Evolutionary conservation across 768 basidiomycete genomes (phyloP).

Genomic region (Kondoa malvinella): DNA sequence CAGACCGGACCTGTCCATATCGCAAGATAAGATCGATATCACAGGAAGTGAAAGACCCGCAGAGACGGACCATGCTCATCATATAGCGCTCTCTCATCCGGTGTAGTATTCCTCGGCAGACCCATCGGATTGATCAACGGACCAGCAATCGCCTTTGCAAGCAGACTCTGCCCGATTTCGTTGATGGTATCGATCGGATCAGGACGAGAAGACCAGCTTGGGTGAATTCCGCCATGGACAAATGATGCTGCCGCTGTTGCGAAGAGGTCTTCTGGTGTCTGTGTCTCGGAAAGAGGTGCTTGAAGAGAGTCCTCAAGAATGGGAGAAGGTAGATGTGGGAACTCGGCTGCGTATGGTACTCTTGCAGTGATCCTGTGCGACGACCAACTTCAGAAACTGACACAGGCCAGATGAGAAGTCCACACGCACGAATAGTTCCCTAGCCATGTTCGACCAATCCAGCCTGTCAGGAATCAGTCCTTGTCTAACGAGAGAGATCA

Average conservation of each 20-base stretch:
- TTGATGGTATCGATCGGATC: conserved; percentile 57
- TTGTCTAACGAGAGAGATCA: neutral
- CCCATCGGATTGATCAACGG: conserved; percentile 27
- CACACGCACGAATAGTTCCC: conserved; percentile 53
- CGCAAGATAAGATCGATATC: neutral
- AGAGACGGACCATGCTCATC: conserved; percentile 47
- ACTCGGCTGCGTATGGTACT: conserved; percentile 39
- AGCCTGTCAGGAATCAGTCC: conserved; percentile 49
- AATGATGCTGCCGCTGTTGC: conserved; percentile 73
- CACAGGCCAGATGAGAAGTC: conserved; percentile 54
- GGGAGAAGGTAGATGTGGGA: conserved; percentile 42
- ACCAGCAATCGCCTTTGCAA: conserved; percentile 51
- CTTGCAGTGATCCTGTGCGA: conserved; percentile 63
- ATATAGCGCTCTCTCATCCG: conserved; percentile 56
- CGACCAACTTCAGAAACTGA: conserved; percentile 78
- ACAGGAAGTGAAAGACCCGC: no score
- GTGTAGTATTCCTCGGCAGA: conserved; percentile 49
- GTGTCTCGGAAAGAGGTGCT: conserved; percentile 27
- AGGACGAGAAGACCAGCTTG: conserved; percentile 34
- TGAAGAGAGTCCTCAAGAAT: conserved; percentile 51
- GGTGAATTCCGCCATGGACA: conserved; percentile 42
- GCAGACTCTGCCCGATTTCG: conserved; percentile 48
- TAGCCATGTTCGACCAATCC: conserved; percentile 40
- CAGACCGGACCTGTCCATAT: conserved; percentile 42
- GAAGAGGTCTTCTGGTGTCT: conserved; percentile 38